Evolutionary conservation across 2,329 filamentous ascomycete genomes (phyloP).

Genomic region (Hypoxylon rubiginosum): DNA sequence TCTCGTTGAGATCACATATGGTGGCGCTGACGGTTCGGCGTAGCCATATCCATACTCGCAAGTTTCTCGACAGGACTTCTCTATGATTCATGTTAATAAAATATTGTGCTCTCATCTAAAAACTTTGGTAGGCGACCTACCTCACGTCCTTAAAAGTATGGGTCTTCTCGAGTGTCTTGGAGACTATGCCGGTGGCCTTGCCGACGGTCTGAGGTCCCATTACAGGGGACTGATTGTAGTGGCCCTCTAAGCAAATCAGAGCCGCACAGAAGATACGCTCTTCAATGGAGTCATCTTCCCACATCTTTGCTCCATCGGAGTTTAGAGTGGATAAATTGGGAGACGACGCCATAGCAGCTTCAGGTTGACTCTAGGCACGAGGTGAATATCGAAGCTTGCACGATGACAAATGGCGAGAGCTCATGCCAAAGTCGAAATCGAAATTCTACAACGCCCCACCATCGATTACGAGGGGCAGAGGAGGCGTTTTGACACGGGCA

Average conservation of each 20-base stretch:
- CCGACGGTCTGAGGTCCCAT: slow-evolving; percentile 70
- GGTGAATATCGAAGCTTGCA: slow-evolving; percentile 5
- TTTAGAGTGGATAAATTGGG: slow-evolving; percentile 35
- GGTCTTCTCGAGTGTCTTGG: slow-evolving; percentile 73
- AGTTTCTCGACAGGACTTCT: slow-evolving; percentile 72
- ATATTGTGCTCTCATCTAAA: not conserved
- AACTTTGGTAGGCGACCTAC: slow-evolving; percentile 53
- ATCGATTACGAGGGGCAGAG: slow-evolving; percentile 5
- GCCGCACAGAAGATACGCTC: slow-evolving; percentile 73
- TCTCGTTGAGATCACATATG: slow-evolving; percentile 70
- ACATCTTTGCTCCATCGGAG: slow-evolving; percentile 46
- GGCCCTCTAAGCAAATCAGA: slow-evolving; percentile 72
- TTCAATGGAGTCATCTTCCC: slow-evolving; percentile 67
- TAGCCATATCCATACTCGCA: slow-evolving; percentile 75
- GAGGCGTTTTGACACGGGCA: not conserved
- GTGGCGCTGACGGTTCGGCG: slow-evolving; percentile 72
- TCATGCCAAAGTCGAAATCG: slow-evolving; percentile 16
- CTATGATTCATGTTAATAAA: slow-evolving; percentile 51
- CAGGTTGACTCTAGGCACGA: not conserved
- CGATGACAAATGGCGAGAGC: slow-evolving; percentile 47
- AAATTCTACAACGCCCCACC: slow-evolving; percentile 16
- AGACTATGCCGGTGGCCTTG: slow-evolving; percentile 69
- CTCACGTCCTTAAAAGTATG: slow-evolving; percentile 72
- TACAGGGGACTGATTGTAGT: slow-evolving; percentile 68
- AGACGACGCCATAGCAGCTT: slow-evolving; percentile 43